Evolutionary conservation across 106 monocot species (phyloP), one percentile per base, ranked within the genome.

Genomic region (Phalaenopsis equestris): DNA sequence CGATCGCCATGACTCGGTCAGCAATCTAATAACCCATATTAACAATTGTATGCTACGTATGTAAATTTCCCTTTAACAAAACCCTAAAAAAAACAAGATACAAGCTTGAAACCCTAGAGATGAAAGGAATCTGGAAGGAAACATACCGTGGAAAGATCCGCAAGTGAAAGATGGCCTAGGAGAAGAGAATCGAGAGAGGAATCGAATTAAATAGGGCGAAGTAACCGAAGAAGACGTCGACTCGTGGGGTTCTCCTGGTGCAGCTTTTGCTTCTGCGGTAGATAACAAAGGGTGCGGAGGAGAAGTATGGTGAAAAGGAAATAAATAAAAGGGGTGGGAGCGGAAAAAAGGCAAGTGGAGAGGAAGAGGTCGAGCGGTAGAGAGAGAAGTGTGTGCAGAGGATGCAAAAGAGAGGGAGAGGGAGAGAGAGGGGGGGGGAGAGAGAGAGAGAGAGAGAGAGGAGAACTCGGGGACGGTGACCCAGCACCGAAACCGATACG

Each of bases 211-310:
- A 16, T 18, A 49, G 39, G 57, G 57, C 56, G 57, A 41, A 18
- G 57, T 38, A 17, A 5, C 85, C 78, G 91, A 89, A 67, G 89
- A 87, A 1, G 89, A 89, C 89, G 90, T 93, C 87, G 90, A 84
- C 16, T 48, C 78, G 6, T 81, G 79, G 68, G 87, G 80, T 55
- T 79, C 93, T 90, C 90, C 83, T 19, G 89, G 89, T 89, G 80
- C 6, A 48, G 21, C 9, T 83, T 57, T 55, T 24, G 61, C 24
- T 77, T 77, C 52, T 42, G 48, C 24, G 64, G 14, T 52, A 39
- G 78, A 82, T 48, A 45, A 67, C 77, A 67, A 77, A 82, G 17
- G 17, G n/a, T 37, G 64, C 15, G 70, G 76, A 49, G 72, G 77
- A 43, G 82, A 80, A 47, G 41, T 47, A 21, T 48, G 56, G 64